Evolutionary conservation across 345 rosid genomes (phyloP), one percentile per base, ranked within the genome.

Genomic region (Lepidium aucheri): DNA sequence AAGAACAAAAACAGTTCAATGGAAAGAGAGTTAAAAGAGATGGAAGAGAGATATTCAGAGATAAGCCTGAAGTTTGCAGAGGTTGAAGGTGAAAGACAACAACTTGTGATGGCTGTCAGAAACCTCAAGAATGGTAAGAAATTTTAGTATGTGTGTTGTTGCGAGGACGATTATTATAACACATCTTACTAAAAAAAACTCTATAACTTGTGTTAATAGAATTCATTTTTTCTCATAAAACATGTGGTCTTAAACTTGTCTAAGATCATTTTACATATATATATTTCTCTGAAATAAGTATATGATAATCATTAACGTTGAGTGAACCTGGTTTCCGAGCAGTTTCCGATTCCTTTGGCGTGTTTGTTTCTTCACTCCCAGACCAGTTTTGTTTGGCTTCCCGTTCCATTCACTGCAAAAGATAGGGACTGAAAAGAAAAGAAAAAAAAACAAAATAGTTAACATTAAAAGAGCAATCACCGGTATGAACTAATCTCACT

Each of bases 21-120:
- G 96, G 98, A 87, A 71, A 67, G 74, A 54, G 97, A 95, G 77
- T 79, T 95, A 71, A 91, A 83, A 78, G 98, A 95, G 45, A 91
- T 86, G 90, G 87, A 95, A 84, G 96, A 85, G 57, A 81, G 90
- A 72, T 91, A 95, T 73, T 84, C 96, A 59, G 96, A 88, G 77
- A 84, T 85, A 68, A 89, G 99, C 66, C 86, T 95, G 67, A 85
- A 75, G 73, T 94, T 88, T 72, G 99, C 97, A 61, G 93, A 84
- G 74, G 99, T 91, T 7, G 97, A 95, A 86, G 87, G 97, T 14
- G 95, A 91, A 79, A 83, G 99, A 74, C 95, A 91, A 55, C 80
- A 81, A 76, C 95, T 95, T 68, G 89, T 87, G 46, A 91, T 95
- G 96, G 83, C 86, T 3, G 78, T 87, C 54, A 70, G 90, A 46